Base-by-base conservation (phyloP, 495 filamentous ascomycete genomes). In the Halenospora varia region DNA sequence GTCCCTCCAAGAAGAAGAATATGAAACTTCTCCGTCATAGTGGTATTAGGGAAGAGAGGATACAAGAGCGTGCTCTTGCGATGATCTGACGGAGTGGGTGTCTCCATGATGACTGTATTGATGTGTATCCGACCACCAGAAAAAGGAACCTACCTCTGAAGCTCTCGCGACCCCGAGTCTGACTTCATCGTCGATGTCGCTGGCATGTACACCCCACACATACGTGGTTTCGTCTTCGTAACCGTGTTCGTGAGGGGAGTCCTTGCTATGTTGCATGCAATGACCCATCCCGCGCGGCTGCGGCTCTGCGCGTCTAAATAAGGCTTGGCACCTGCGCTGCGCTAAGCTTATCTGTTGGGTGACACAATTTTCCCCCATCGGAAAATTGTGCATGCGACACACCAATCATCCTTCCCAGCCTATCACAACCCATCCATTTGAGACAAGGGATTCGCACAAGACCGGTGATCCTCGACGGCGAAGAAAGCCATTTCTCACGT, bases 1-100 rank as follows among this genome's bases (percentile, higher is more conserved):
- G 61, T 59, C 1, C 51, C 61, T 19, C 61, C 56, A 11, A 63
- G 25, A n/a, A 63, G 25, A 22, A 63, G 52, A 15, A 63, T 56
- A 19, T 63, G 56, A 47, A 56, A 42, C 22, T 55, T 51, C 18
- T 45, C 46, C 10, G 15, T 22, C 35, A 18, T 49, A 13, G 17
- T 24, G 40, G 50, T 29, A 6, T 17, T 46, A 4, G 13, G 13
- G 42, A 50, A 39, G 48, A 39, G 19, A 42, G 2, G 19, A 26
- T 41, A 24, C 20, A 25, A 39, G 29, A 53, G 29, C 25, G 25
- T 42, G 35, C n/a, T n/a, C n/a, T n/a, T n/a, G n/a, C n/a, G n/a
- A n/a, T 35, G 13, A 35, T 35, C 29, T 35, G 29, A 35, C n/a
- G n/a, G n/a, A n/a, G n/a, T n/a, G n/a, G n/a, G n/a, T n/a, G n/a